Percentiles rank a stretch among this genome's conserved stretches.
These are phyloP conservation scores for Benincasa hispida DNA, from an alignment of 306 rosid genomes.

Conservation along the genomic window DNA sequence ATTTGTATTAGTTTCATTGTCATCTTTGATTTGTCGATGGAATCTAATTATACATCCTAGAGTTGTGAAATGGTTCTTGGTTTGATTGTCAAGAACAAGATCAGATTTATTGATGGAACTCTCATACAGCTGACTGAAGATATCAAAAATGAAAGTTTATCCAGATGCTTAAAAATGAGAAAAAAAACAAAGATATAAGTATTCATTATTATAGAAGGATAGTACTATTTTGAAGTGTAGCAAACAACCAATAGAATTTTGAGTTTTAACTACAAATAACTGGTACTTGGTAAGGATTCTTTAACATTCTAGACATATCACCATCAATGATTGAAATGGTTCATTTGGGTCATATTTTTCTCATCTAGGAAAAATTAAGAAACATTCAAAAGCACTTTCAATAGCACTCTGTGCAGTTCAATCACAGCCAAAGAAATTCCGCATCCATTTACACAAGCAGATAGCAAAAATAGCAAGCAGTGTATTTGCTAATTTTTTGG, in stretches of 20 bases:
- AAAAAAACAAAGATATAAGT: too few species aligned
- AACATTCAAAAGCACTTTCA: not conserved
- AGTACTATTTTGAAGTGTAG: not conserved
- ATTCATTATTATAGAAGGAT: too few species aligned
- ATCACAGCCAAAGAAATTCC: not conserved
- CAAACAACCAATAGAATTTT: too few species aligned
- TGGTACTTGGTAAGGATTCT: not conserved
- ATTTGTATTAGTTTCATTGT: too few species aligned
- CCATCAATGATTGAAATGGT: not conserved
- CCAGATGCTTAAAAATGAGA: too few species aligned
- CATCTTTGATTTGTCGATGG: too few species aligned
- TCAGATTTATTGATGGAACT: too few species aligned
- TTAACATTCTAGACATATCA: not conserved
- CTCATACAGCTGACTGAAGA: too few species aligned
- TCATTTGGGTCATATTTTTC: not conserved
- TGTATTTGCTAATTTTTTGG: not conserved
- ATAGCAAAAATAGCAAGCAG: not conserved
- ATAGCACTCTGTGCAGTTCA: not conserved
- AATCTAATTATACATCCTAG: too few species aligned
- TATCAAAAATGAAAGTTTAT: too few species aligned
- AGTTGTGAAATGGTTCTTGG: too few species aligned
- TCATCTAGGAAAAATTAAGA: not conserved
- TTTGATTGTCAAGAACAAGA: too few species aligned
- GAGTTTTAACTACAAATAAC: not conserved
- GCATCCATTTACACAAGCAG: not conserved